A percentile compares a stretch with the other conserved stretches of the same genome.
Conservation (phyloP, 2,329 filamentous ascomycete species). For the Xylaria multiplex region DNA sequence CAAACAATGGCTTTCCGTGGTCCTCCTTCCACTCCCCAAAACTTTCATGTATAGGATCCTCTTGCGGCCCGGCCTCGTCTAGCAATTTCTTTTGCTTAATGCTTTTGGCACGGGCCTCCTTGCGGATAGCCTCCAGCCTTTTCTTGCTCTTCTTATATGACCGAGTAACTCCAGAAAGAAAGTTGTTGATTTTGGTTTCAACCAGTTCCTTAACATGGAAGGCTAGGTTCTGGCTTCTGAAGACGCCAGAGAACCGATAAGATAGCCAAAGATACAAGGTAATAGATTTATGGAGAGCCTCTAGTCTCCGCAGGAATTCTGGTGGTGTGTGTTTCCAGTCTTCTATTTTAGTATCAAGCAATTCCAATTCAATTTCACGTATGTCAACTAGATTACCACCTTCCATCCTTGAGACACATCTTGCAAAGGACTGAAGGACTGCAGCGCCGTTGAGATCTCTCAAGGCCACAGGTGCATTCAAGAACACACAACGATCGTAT, state of each 20-base stretch:
- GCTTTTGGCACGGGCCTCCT: conserved; percentile 33
- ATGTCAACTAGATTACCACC: conserved; percentile 78
- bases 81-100: conserved; percentile 41
- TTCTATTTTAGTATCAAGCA: conserved; percentile 72
- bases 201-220: conserved; percentile 81
- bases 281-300: conserved; percentile 81
- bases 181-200: conserved; percentile 77
- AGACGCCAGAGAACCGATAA: conserved; percentile 85
- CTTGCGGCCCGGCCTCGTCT: conserved; percentile 31
- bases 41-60: conserved; percentile 37
- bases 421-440: conserved; percentile 72
- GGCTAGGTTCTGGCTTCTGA: conserved; percentile 77
- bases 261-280: conserved; percentile 93
- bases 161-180: conserved; percentile 66
- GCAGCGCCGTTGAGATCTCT: conserved; percentile 58
- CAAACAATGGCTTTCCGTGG: conserved; percentile 51
- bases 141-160: conserved; percentile 51
- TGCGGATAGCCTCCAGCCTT: conserved; percentile 45
- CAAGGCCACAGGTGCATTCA: conserved; percentile 73
- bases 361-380: conserved; percentile 73
- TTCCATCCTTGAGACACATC: conserved; percentile 73
- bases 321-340: conserved; percentile 53
- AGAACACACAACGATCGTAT: conserved; percentile 78
- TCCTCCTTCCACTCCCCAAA: conserved; percentile 49
- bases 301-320: conserved; percentile 73